phyloP scores from a whole-genome alignment of 2,329 filamentous ascomycete genomes.

The Pseudocercospora fijiensis region DNA sequence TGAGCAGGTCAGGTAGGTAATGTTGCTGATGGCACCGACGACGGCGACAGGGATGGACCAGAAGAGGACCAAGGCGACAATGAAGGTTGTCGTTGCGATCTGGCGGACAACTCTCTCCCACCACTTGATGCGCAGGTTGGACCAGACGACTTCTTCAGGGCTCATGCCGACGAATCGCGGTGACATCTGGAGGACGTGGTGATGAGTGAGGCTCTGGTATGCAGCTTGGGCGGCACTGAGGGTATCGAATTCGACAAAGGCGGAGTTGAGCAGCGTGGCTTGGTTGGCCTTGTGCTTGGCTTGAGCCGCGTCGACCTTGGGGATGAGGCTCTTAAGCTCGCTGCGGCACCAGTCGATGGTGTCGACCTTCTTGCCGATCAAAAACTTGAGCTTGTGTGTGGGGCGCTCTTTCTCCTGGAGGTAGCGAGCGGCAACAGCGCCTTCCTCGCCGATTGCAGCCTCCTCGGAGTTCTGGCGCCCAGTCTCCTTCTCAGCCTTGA shows the following conservation, averaged over 20 bases:
- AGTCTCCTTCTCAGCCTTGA: constrained; percentile 65
- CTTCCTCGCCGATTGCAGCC: constrained; percentile 61
- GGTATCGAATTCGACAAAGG: constrained; percentile 85
- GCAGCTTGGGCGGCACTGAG: constrained; percentile 84
- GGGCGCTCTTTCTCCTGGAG: constrained; percentile 71
- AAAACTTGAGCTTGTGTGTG: constrained; percentile 69
- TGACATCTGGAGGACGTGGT: constrained; percentile 81
- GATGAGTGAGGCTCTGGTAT: constrained; percentile 82
- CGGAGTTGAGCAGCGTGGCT: constrained; percentile 66
- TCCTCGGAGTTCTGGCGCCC: constrained; percentile 43
- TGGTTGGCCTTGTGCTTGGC: constrained; percentile 63
- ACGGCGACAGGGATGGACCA: constrained; percentile 76
- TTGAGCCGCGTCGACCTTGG: constrained; percentile 68
- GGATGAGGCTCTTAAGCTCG: constrained; percentile 73
- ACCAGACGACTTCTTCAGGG: constrained; percentile 84
- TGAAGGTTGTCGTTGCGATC: constrained; percentile 67
- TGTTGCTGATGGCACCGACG: constrained; percentile 83
- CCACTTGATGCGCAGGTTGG: constrained; percentile 78
- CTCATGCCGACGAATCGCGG: constrained; percentile 80
- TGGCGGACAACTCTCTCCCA: constrained; percentile 77
- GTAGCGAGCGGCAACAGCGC: constrained; percentile 71
- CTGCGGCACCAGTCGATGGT: constrained; percentile 86
- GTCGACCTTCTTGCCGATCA: constrained; percentile 85
- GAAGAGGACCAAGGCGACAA: constrained; percentile 79
- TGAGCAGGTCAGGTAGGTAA: constrained; percentile 56